Conservation (phyloP, 257 asterid species). For the Ophiorrhiza pumila region DNA sequence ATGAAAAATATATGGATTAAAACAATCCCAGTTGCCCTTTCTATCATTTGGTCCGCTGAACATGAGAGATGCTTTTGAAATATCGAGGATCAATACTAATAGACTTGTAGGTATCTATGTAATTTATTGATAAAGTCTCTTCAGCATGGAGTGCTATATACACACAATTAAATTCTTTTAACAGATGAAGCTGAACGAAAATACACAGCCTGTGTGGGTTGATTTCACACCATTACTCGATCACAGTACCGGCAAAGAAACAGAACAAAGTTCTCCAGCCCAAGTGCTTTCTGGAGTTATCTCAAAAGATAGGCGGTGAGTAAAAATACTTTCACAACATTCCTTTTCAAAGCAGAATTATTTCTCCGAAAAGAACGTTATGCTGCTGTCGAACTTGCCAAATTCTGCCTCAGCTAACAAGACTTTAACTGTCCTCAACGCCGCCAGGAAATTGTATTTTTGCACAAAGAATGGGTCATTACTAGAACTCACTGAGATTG, state of each 20-base stretch:
- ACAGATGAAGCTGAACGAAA: slow-evolving; percentile 66
- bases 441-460: slow-evolving; percentile 62
- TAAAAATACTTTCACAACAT: slow-evolving; percentile 19
- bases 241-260: slow-evolving; percentile 25
- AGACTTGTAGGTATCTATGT: not conserved
- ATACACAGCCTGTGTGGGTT: slow-evolving; percentile 64
- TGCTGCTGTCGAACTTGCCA: slow-evolving; percentile 11
- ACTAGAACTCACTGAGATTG: slow-evolving; percentile 50
- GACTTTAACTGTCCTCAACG: slow-evolving; percentile 26
- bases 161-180: not conserved
- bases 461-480: slow-evolving; percentile 62
- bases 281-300: slow-evolving; percentile 44
- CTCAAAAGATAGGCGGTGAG: slow-evolving; percentile 64
- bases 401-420: slow-evolving; percentile 26
- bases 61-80: not conserved
- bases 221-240: slow-evolving; percentile 42
- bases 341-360: not conserved
- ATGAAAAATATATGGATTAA: not conserved
- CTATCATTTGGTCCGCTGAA: not conserved
- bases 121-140: not conserved
- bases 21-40: not conserved
- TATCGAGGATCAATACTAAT: not conserved
- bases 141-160: not conserved
- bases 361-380: slow-evolving; percentile 12
- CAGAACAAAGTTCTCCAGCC: slow-evolving; percentile 24